Evolutionary conservation across 2,329 filamentous ascomycete species (phyloP).

Genomic region (Ascochyta pisi): DNA sequence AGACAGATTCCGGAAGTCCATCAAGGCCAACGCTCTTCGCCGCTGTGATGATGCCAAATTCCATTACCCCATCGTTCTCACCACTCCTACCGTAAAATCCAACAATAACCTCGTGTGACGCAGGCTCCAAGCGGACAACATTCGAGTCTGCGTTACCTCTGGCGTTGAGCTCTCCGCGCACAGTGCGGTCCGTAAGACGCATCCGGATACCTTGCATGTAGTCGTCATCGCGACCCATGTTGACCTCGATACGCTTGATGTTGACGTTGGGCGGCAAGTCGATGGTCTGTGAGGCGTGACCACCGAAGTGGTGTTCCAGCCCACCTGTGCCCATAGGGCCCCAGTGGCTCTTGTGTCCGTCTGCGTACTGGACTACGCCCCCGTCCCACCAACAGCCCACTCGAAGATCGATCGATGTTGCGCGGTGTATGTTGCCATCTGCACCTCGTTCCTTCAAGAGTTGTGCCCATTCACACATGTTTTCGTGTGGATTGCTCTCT

Average conservation of each 20-base stretch:
- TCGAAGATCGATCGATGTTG: slow-evolving; percentile 54
- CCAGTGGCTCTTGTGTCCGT: slow-evolving; percentile 54
- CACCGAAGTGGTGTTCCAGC: slow-evolving; percentile 42
- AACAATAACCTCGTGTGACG: slow-evolving; percentile 50
- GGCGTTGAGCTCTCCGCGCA: slow-evolving; percentile 40
- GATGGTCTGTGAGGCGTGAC: slow-evolving; percentile 39
- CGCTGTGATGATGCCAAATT: slow-evolving; percentile 59
- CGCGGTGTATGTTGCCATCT: slow-evolving; percentile 47
- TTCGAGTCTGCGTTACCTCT: slow-evolving; percentile 11
- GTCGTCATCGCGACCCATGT: slow-evolving; percentile 1
- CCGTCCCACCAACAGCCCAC: slow-evolving; percentile 56
- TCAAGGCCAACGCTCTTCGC: slow-evolving; percentile 50
- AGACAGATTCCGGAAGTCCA: slow-evolving; percentile 51
- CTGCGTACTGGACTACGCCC: slow-evolving; percentile 55
- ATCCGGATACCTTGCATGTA: slow-evolving; percentile 41
- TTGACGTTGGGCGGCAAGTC: slow-evolving; percentile 33
- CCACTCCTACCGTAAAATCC: slow-evolving; percentile 56
- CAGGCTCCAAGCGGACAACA: slow-evolving; percentile 40
- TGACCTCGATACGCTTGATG: slow-evolving; percentile 45
- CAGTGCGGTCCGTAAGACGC: slow-evolving; percentile 38
- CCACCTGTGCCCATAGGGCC: slow-evolving; percentile 40
- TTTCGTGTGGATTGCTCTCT: not conserved
- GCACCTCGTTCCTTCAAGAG: slow-evolving; percentile 25
- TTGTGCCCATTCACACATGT: slow-evolving; percentile 30
- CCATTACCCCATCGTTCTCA: slow-evolving; percentile 27